Evolutionary conservation across 2,329 filamentous ascomycete genomes (phyloP).

Genomic region (Xylariomycetidae sp.): DNA sequence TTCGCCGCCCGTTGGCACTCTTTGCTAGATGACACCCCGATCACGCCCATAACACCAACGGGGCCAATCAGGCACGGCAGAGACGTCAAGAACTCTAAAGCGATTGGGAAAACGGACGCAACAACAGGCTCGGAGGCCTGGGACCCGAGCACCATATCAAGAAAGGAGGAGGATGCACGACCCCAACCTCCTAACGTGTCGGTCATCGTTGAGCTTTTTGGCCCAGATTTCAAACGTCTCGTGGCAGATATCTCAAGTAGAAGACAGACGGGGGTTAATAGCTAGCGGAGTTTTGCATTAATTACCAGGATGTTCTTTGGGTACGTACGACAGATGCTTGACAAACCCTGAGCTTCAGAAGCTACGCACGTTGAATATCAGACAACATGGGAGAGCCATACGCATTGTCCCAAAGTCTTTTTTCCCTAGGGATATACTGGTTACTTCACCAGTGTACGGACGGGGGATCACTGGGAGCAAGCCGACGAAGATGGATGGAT

Average conservation of each 20-base stretch:
- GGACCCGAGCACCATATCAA: conserved; percentile 18
- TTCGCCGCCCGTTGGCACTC: conserved; percentile 70
- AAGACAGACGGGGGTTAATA: no score
- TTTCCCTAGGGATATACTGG: no score
- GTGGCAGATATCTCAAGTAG: conserved; percentile 16
- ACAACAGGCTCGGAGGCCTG: conserved; percentile 20
- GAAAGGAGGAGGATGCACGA: conserved; percentile 24
- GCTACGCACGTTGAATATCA: no score
- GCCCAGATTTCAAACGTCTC: conserved; percentile 17
- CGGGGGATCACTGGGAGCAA: no score
- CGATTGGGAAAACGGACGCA: conserved; percentile 39
- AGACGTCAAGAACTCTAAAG: conserved; percentile 42
- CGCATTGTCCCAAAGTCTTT: no score
- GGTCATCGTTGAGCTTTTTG: conserved; percentile 16
- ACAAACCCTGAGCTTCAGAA: no score
- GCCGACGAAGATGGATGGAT: no score
- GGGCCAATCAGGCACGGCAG: conserved; percentile 51
- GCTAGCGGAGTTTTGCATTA: no score
- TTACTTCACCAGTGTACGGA: no score
- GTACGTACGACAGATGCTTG: no score
- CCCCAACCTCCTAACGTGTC: conserved; percentile 37
- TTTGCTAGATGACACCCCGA: conserved; percentile 63
- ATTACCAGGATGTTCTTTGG: no score
- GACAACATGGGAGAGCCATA: no score
- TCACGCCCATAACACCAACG: conserved; percentile 54